phyloP scores from a whole-genome alignment of 129 eudicot genomes.

The Lonicera japonica region DNA sequence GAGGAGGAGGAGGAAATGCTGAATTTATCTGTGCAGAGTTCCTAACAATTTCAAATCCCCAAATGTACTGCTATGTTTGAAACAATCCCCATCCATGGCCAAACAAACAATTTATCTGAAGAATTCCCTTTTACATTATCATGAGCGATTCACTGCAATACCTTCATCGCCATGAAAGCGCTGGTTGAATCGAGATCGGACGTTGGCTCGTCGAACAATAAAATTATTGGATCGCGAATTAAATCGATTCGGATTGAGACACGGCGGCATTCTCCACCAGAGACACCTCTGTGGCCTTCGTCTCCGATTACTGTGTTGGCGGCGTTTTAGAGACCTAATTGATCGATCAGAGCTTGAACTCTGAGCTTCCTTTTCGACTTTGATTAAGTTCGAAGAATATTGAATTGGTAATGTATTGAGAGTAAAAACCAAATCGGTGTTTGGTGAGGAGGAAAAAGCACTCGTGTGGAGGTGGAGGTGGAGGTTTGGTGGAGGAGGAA shows the following conservation, averaged over 20 bases:
- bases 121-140: too few species aligned
- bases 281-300: slow-evolving; percentile 94
- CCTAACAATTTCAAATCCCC: too few species aligned
- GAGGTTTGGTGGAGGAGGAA: too few species aligned
- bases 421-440: too few species aligned
- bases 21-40: too few species aligned
- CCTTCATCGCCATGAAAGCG: slow-evolving; percentile 92
- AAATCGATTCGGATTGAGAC: slow-evolving; percentile 88
- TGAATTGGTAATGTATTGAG: too few species aligned
- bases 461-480: too few species aligned
- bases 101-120: too few species aligned
- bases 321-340: slow-evolving; percentile 78
- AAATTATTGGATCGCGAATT: slow-evolving; percentile 41
- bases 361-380: slow-evolving; percentile 64
- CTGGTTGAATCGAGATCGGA: slow-evolving; percentile 90
- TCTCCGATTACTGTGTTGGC: slow-evolving; percentile 94
- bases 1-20: too few species aligned
- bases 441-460: too few species aligned
- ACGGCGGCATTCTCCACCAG: slow-evolving; percentile 94
- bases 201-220: slow-evolving; percentile 66
- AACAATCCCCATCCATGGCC: too few species aligned
- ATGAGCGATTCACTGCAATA: slow-evolving; percentile 78
- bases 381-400: slow-evolving; percentile 62
- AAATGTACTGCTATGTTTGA: too few species aligned
- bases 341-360: slow-evolving; percentile 81